These are phyloP conservation scores for Capsella bursapastoris DNA, from an alignment of 345 rosid species.

Conservation along the genomic window DNA sequence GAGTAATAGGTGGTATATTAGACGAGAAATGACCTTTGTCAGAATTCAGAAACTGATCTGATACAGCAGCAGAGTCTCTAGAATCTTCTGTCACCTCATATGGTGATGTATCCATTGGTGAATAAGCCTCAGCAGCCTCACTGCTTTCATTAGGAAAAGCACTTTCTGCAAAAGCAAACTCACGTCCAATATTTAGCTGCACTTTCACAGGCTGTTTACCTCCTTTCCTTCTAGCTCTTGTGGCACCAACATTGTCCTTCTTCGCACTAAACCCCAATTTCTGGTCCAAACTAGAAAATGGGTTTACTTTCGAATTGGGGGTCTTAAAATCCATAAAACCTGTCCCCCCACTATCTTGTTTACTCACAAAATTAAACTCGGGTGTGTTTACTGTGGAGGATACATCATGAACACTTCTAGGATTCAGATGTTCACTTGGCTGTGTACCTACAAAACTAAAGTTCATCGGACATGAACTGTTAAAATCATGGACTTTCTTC, in stretches of 20 bases:
- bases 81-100: conserved; percentile 56
- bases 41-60: conserved; percentile 59
- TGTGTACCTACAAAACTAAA: conserved; percentile 47
- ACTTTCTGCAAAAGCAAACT: conserved; percentile 55
- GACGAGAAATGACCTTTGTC: conserved; percentile 43
- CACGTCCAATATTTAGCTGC: conserved; percentile 58
- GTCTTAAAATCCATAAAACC: conserved; percentile 62
- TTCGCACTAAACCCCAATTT: conserved; percentile 66
- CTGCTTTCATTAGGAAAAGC: conserved; percentile 48
- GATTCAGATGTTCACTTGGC: conserved; percentile 38
- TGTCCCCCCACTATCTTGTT: conserved; percentile 38
- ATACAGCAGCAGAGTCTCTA: conserved; percentile 62
- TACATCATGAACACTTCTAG: conserved; percentile 45
- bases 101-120: conserved; percentile 90
- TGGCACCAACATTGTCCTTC: conserved; percentile 52
- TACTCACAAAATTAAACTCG: conserved; percentile 49
- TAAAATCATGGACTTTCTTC: conserved; percentile 36
- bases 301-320: conserved; percentile 51
- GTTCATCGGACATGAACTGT: conserved; percentile 38
- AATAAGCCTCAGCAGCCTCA: conserved; percentile 68
- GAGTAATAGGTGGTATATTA: conserved; percentile 46
- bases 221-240: conserved; percentile 63
- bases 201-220: conserved; percentile 58
- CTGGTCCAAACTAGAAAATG: conserved; percentile 53
- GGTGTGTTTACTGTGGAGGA: conserved; percentile 42